Evolutionary conservation across 2,329 filamentous ascomycete genomes (phyloP).

Genomic region (Thelonectria olida): DNA sequence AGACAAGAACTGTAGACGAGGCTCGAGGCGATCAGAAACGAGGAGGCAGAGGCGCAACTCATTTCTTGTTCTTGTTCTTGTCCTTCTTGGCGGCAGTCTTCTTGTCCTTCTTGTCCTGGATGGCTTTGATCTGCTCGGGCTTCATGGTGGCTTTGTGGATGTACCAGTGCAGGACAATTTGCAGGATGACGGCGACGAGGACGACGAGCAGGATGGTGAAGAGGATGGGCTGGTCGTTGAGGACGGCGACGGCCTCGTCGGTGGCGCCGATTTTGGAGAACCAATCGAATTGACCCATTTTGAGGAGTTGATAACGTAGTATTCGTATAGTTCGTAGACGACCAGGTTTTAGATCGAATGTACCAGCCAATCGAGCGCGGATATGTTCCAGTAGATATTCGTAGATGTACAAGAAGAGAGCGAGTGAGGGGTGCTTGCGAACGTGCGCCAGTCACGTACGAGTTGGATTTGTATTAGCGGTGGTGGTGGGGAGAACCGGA

Average conservation of each 20-base stretch:
- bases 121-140: constrained; percentile 67
- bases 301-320: neutral
- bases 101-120: constrained; percentile 53
- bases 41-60: neutral
- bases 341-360: constrained; percentile 8
- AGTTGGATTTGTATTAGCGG: neutral
- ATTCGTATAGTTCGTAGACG: neutral
- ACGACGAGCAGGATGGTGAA: constrained; percentile 67
- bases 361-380: constrained; percentile 15
- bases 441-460: constrained; percentile 41
- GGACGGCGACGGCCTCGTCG: constrained; percentile 63
- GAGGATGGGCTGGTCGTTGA: constrained; percentile 69
- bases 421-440: constrained; percentile 7
- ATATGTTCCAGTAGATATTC: neutral
- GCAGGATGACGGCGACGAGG: constrained; percentile 57
- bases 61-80: constrained; percentile 30
- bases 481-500: constrained; percentile 1
- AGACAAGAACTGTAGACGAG: neutral
- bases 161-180: constrained; percentile 62
- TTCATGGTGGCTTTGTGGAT: constrained; percentile 69
- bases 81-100: constrained; percentile 46
- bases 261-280: constrained; percentile 66
- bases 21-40: neutral
- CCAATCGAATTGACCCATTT: constrained; percentile 66
- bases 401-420: constrained; percentile 16